phyloP scores from a whole-genome alignment of 352 stramenopile genomes.

The Phytophthora litchii region DNA sequence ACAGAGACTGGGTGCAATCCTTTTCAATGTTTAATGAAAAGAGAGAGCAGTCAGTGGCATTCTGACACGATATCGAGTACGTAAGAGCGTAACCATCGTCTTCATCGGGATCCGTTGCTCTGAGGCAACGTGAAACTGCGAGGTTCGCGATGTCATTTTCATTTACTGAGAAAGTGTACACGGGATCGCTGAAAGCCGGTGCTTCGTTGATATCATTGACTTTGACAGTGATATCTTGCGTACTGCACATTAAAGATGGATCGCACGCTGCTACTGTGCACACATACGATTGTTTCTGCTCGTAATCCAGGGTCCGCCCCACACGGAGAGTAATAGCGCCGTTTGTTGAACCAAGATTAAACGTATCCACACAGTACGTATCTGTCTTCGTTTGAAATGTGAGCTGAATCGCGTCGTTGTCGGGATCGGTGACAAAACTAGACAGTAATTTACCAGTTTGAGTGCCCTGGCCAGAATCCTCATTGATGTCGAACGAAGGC shows the following conservation, averaged over 20 bases:
- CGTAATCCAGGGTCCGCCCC: conserved; percentile 44
- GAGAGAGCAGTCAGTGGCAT: conserved; percentile 35
- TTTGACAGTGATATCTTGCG: conserved; percentile 45
- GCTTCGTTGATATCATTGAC: conserved; percentile 63
- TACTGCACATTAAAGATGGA: conserved; percentile 51
- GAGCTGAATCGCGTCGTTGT: conserved; percentile 50
- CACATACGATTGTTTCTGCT: conserved; percentile 39
- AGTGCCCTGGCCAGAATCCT: conserved; percentile 42
- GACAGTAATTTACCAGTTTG: conserved; percentile 29
- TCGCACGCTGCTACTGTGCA: conserved; percentile 64
- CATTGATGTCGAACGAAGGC: conserved; percentile 38
- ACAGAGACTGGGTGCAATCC: conserved; percentile 39
- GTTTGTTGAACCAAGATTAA: conserved; percentile 35
- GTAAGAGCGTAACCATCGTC: conserved; percentile 41
- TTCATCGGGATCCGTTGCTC: conserved; percentile 48
- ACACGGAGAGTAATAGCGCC: conserved; percentile 40
- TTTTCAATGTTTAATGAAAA: conserved; percentile 48
- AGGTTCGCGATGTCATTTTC: conserved; percentile 37
- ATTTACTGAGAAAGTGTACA: conserved; percentile 39
- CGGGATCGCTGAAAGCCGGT: conserved; percentile 40
- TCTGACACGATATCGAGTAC: conserved; percentile 48
- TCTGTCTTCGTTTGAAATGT: conserved; percentile 62
- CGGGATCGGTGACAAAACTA: conserved; percentile 42
- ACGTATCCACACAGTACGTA: conserved; percentile 51
- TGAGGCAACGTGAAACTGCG: conserved; percentile 41